These are phyloP conservation scores for Chaetomiaceae sp. DNA, from an alignment of 2,329 filamentous ascomycete species.

Conservation along the genomic window DNA sequence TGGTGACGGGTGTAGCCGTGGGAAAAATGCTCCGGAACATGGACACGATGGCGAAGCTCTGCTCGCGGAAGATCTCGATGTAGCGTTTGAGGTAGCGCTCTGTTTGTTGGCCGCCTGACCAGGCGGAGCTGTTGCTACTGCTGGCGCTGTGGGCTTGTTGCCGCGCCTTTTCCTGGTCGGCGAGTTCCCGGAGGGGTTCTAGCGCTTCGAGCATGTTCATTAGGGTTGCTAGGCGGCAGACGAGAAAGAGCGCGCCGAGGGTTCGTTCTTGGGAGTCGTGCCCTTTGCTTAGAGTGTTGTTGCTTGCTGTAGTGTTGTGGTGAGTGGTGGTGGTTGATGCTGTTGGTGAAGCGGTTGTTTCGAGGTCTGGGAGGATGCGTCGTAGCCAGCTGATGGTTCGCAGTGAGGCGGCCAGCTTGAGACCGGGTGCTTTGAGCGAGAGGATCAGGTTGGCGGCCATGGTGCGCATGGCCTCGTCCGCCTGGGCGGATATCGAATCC, in stretches of 20 bases:
- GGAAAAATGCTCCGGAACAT: slow-evolving; percentile 91
- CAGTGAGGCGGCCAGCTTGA: slow-evolving; percentile 87
- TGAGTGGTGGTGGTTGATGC: slow-evolving; percentile 22
- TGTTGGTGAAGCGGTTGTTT: slow-evolving; percentile 32
- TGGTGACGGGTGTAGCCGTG: slow-evolving; percentile 36
- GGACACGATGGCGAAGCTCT: slow-evolving; percentile 92
- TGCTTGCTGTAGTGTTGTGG: slow-evolving; percentile 13
- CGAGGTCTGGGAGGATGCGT: slow-evolving; percentile 77
- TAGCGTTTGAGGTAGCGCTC: slow-evolving; percentile 93
- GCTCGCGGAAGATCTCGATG: slow-evolving; percentile 95
- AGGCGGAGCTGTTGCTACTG: slow-evolving; percentile 40
- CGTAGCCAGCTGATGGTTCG: slow-evolving; percentile 89
- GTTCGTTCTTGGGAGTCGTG: slow-evolving; percentile 54
- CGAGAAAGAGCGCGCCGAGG: slow-evolving; percentile 78
- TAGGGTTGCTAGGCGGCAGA: slow-evolving; percentile 78
- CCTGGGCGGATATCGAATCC: slow-evolving; percentile 66
- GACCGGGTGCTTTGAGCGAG: slow-evolving; percentile 67
- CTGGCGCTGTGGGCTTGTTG: slow-evolving; percentile 40
- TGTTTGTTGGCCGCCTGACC: slow-evolving; percentile 80
- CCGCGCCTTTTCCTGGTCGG: slow-evolving; percentile 71
- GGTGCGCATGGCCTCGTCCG: slow-evolving; percentile 80
- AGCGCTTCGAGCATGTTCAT: slow-evolving; percentile 76
- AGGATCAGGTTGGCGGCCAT: slow-evolving; percentile 82
- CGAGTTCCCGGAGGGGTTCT: slow-evolving; percentile 79
- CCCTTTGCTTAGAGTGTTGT: slow-evolving; percentile 22